Base-by-base conservation (phyloP, 345 rosid species). In the Eucalyptus microcorys region DNA sequence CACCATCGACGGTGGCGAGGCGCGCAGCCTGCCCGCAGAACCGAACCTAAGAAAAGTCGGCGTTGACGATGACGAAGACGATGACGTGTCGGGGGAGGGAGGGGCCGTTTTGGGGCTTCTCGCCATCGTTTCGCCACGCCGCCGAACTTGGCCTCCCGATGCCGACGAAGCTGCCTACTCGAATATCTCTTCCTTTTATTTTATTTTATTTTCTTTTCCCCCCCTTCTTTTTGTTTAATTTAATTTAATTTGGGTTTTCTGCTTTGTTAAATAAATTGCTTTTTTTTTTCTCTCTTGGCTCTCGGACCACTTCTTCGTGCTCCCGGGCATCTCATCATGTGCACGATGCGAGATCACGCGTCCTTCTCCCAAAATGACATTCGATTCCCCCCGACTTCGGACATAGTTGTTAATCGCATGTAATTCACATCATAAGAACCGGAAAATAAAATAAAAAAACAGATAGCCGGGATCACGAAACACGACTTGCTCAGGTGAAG, bases 121-220 rank as follows among this genome's bases (percentile, higher is more conserved):
- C 83, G 83, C 47, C 27, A 10, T 76, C 83, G 83, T 76, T 37
- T 76, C 83, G 83, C 83, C 83, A 76, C 83, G 83, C 83, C 83
- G 6, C 83, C 27, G 4, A 37, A 5, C 83, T 37, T 37, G 83
- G 24, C 83, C 83, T 76, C 45, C 83, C 84, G 30, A 76, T 10
- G 16, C 47, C 84, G 47, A 40, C 47, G 84, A 76, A 76, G 84
- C 84, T 30, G 14, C 68, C 66, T 27, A 1, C 5, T 76, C 15
- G 83, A 76, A 76, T 40, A 21, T 76, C 83, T 76, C 83, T 21
- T 52, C 57, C 34, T 64, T 7, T 14, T 49, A 15, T 49, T 15
- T 49, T 49, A 6, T 30, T 19, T 19, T 6, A 0, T 19, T 32
- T 19, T 17, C 14, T 71, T 71, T 10, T 34, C 26, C 43, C 34